Conservation (phyloP, 768 basidiomycete genomes). For the Tylopilus felleus region DNA sequence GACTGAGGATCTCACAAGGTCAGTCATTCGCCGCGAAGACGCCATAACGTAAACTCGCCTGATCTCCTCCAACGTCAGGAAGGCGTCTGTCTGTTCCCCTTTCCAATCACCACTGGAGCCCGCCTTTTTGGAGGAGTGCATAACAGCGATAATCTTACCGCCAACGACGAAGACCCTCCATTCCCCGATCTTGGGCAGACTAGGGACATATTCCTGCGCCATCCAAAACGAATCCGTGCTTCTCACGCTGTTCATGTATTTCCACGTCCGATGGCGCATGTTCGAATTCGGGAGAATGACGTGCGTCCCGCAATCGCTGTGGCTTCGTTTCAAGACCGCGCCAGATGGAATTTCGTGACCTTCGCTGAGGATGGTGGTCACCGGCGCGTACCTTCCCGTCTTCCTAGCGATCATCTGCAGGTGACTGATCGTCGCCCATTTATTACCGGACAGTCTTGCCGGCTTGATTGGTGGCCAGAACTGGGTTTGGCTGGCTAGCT, state of each 20-base stretch:
- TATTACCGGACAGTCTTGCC: background rate
- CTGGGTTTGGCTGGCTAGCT: background rate
- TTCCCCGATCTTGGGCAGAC: background rate
- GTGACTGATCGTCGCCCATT: background rate
- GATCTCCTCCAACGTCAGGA: background rate
- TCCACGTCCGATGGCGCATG: background rate
- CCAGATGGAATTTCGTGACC: background rate
- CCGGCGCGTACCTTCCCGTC: background rate
- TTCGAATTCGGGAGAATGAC: background rate
- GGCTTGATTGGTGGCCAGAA: background rate
- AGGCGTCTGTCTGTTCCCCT: background rate
- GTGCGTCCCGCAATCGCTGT: background rate
- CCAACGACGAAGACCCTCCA: constrained; percentile 3
- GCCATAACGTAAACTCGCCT: no score
- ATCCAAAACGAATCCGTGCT: background rate
- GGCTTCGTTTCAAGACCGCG: background rate
- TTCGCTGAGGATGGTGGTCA: background rate
- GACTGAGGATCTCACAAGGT: background rate
- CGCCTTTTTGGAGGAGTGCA: background rate
- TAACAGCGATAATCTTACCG: background rate
- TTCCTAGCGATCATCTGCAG: background rate
- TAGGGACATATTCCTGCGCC: constrained; percentile 1
- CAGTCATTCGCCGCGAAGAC: no score
- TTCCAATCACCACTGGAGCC: background rate
- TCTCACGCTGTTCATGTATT: background rate